Conservation (phyloP, 2,329 filamentous ascomycete genomes). For the Penicillium sp. region DNA sequence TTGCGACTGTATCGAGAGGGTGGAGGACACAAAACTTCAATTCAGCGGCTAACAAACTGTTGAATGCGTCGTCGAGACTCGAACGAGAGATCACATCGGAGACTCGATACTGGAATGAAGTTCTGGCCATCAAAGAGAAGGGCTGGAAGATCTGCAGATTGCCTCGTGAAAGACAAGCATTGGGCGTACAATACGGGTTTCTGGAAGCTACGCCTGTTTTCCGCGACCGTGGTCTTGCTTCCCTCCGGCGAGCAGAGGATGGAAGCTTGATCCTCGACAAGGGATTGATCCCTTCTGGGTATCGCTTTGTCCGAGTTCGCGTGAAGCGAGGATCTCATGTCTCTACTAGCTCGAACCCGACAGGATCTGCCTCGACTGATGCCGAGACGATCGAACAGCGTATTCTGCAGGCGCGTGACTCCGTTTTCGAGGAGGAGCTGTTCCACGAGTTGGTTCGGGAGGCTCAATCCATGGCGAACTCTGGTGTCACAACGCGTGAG, state of each 20-base stretch:
- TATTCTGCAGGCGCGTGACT: constrained; percentile 44
- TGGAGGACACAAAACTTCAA: constrained; percentile 76
- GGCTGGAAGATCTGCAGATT: constrained; percentile 82
- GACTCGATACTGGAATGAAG: constrained; percentile 81
- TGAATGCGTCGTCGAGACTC: constrained; percentile 66
- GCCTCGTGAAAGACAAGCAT: constrained; percentile 64
- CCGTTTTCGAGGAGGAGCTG: constrained; percentile 63
- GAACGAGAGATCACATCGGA: constrained; percentile 74
- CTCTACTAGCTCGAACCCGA: constrained; percentile 50
- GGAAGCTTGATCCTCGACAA: constrained; percentile 71
- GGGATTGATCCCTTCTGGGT: constrained; percentile 47
- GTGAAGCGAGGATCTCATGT: constrained; percentile 55
- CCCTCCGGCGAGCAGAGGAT: constrained; percentile 67
- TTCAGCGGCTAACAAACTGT: constrained; percentile 65
- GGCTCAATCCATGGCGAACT: constrained; percentile 64
- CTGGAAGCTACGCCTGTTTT: constrained; percentile 62
- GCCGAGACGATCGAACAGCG: constrained; percentile 34
- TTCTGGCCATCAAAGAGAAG: constrained; percentile 71
- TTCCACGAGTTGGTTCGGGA: constrained; percentile 87
- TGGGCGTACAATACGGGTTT: constrained; percentile 87
- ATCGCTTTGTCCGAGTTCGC: constrained; percentile 62
- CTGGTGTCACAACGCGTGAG: constrained; percentile 62
- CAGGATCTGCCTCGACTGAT: constrained; percentile 11
- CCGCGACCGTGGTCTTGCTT: constrained; percentile 69
- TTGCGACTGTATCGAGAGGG: constrained; percentile 54